Evolutionary conservation across 2,329 filamentous ascomycete species (phyloP), one percentile per base, ranked within the genome.

Genomic region (Diaporthe velutina): DNA sequence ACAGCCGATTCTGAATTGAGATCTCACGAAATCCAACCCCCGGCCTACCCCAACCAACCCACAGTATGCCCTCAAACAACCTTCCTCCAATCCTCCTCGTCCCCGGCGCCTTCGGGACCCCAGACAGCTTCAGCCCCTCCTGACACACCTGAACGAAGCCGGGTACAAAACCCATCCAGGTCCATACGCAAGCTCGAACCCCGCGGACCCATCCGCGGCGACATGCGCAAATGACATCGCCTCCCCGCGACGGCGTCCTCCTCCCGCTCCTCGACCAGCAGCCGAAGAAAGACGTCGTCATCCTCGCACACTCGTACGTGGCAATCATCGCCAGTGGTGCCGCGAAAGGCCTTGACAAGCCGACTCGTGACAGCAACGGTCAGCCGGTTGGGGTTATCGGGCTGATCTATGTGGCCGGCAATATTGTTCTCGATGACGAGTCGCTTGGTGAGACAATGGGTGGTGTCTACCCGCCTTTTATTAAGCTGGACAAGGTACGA

Each of bases 291-390:
- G 73, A 81, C 30, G 28, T 80, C 4, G 76, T 80, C 25, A 66
- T 81, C n/a, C 40, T 80, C 10, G 76, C 77, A 0, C 80, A 81
- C 50, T 80, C 79, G 1, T 81, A 78, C 48, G 79, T 79, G 1
- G 78, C 78, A 15, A 72, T 80, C 6, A 78, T 80, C 1, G 77
- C 76, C 1, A 78, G 77, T 4, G 78, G 70, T n/a, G 79, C 79
- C 0, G 78, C 77, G 0, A 80, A 80, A 40, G 73, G 60, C 30
- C 78, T 81, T 40, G 79, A 80, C 54, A 79, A 77, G 42, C 74
- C 78, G 71, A 60, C 50, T 7, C 71, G 71, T 25, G 22, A 40
- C 28, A 28, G 8, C 0, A 38, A 50, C 8, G 60, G 61, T n/a
- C 45, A 58, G 30, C 7, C 12, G 25, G 25, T 33, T 5, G 60